Percentiles rank a stretch among this genome's conserved stretches.
phyloP scores from a whole-genome alignment of 257 asterid species.

The Capsicum baccatum region DNA sequence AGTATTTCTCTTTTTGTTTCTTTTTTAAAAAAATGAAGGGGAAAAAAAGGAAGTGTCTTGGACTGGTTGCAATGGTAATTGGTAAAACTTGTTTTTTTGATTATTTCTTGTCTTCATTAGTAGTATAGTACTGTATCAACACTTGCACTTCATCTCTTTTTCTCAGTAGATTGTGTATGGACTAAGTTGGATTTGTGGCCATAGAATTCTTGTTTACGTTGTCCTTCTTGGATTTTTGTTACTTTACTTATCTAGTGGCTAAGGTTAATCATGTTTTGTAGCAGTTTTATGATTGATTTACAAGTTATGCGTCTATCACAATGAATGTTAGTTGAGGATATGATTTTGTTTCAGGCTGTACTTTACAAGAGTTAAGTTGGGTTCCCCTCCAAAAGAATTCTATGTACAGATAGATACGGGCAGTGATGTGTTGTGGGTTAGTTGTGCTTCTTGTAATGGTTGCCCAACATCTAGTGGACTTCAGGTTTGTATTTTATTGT shows the following conservation, averaged over 20 bases:
- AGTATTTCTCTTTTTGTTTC: background rate
- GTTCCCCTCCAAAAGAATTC: constrained; percentile 89
- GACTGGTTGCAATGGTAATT: background rate
- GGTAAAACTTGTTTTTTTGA: constrained; percentile 3
- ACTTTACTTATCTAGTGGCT: background rate
- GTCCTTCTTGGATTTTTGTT: background rate
- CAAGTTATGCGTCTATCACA: background rate
- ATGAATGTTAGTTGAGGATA: constrained; percentile 22
- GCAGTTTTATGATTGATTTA: background rate
- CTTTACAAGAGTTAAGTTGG: constrained; percentile 79
- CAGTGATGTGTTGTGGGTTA: constrained; percentile 96
- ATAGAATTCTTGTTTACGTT: constrained; percentile 3
- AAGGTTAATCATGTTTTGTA: background rate
- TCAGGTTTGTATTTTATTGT: constrained; percentile 52
- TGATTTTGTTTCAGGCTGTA: constrained; percentile 68
- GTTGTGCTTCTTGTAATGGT: constrained; percentile 85
- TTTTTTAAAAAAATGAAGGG: background rate
- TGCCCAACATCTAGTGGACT: constrained; percentile 96
- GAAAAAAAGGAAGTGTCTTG: background rate
- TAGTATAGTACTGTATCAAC: background rate
- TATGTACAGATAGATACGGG: constrained; percentile 98
- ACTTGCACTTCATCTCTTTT: background rate
- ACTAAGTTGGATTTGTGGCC: constrained; percentile 8
- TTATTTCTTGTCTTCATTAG: background rate
- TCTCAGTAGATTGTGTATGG: background rate